Evolutionary conservation across 2,329 filamentous ascomycete species (phyloP).

Genomic region (Lachnellula hyalina): DNA sequence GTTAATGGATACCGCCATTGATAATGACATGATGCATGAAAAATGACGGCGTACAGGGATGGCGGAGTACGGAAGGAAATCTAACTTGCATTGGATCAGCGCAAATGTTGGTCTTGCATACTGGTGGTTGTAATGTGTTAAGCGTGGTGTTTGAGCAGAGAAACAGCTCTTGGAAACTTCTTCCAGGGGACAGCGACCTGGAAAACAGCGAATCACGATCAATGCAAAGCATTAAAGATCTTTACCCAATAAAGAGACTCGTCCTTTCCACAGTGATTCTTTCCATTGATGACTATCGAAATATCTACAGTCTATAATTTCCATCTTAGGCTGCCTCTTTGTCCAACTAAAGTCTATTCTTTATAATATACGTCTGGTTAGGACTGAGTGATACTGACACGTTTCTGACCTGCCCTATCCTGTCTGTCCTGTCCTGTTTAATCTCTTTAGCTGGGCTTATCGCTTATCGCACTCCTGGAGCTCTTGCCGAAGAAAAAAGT

Average conservation of each 20-base stretch:
- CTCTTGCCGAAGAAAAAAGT: not conserved
- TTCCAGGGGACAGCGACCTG: slow-evolving; percentile 8
- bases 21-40: slow-evolving; percentile 24
- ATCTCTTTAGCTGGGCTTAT: no score
- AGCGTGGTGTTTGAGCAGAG: slow-evolving; percentile 13
- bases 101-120: slow-evolving; percentile 12
- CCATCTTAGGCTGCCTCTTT: no score
- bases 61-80: slow-evolving; percentile 13
- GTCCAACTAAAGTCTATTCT: no score
- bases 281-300: no score
- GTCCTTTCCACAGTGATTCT: no score
- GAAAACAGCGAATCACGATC: slow-evolving; percentile 8
- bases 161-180: slow-evolving; percentile 6
- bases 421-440: no score
- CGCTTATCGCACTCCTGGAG: not conserved
- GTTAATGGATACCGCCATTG: slow-evolving; percentile 27
- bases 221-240: slow-evolving; percentile 4
- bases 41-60: slow-evolving; percentile 28
- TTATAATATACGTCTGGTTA: no score
- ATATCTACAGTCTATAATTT: no score
- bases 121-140: slow-evolving; percentile 23
- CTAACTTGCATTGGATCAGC: slow-evolving; percentile 14
- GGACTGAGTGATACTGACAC: no score
- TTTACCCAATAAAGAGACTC: not conserved
- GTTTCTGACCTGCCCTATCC: no score